Conservation (phyloP, 1,139 yeast species). For the Lipomyces yarrowii region DNA sequence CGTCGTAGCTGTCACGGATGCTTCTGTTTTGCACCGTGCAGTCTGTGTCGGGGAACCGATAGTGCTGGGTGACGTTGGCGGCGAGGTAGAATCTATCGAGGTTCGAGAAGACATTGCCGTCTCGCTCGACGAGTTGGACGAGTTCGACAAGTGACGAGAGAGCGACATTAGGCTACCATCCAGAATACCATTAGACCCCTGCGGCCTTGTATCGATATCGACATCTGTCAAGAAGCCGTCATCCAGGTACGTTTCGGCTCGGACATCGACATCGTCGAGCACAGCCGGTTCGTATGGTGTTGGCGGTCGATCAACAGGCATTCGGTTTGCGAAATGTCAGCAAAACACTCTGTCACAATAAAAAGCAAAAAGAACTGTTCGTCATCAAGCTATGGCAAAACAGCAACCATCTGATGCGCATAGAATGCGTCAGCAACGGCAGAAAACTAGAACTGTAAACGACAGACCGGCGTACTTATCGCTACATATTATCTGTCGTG, state of each 20-base stretch:
- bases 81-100: constrained; percentile 49
- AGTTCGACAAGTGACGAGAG: neutral
- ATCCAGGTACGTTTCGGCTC: neutral
- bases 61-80: constrained; percentile 51
- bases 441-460: too few relatives aligned
- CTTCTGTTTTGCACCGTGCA: neutral
- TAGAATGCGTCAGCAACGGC: neutral
- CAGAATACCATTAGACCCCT: neutral
- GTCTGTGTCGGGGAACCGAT: constrained; percentile 59
- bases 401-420: too few relatives aligned
- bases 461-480: too few relatives aligned
- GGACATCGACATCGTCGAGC: neutral
- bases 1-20: neutral
- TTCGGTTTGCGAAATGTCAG: neutral
- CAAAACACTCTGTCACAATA: too few relatives aligned
- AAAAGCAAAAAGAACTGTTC: too few relatives aligned
- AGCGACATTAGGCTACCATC: neutral
- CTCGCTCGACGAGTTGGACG: neutral
- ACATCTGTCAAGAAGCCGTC: neutral
- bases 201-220: neutral
- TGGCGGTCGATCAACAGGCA: neutral
- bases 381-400: too few relatives aligned
- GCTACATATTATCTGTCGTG: too few relatives aligned
- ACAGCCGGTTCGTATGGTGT: neutral
- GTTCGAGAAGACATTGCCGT: constrained; percentile 82